Conservation (phyloP, 2,329 filamentous ascomycete genomes). For the Rutstroemia sp. region DNA sequence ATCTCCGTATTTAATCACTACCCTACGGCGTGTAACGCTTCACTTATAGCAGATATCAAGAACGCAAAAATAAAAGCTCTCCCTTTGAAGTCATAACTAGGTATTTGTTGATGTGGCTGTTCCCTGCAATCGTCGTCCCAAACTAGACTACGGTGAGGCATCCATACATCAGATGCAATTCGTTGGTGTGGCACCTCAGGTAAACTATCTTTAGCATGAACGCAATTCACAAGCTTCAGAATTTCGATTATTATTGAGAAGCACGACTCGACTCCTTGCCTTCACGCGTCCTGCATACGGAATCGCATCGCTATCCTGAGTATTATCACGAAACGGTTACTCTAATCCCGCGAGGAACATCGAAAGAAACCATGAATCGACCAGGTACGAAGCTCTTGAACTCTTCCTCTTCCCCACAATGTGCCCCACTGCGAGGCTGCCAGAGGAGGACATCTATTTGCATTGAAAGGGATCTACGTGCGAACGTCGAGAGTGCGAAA, state of each 20-base stretch:
- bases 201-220: constrained; percentile 1
- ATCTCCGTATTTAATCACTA: too few relatives aligned
- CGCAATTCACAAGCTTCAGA: constrained; percentile 10
- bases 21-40: too few relatives aligned
- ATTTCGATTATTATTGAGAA: constrained; percentile 3
- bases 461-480: background rate
- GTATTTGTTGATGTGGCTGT: too few relatives aligned
- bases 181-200: background rate
- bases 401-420: constrained; percentile 18
- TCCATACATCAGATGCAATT: background rate
- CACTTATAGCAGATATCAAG: too few relatives aligned
- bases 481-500: too few relatives aligned
- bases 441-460: constrained; percentile 6
- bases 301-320: background rate
- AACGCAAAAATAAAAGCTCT: too few relatives aligned
- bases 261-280: background rate
- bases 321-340: background rate
- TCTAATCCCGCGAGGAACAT: background rate
- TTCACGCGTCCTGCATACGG: background rate
- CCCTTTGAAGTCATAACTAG: too few relatives aligned
- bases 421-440: constrained; percentile 22
- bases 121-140: background rate
- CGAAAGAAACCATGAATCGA: constrained; percentile 26
- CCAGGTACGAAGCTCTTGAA: constrained; percentile 26
- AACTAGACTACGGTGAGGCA: constrained; percentile 11